Conservation (phyloP, 2,329 filamentous ascomycete genomes). For the Lecanicillium sp. region DNA sequence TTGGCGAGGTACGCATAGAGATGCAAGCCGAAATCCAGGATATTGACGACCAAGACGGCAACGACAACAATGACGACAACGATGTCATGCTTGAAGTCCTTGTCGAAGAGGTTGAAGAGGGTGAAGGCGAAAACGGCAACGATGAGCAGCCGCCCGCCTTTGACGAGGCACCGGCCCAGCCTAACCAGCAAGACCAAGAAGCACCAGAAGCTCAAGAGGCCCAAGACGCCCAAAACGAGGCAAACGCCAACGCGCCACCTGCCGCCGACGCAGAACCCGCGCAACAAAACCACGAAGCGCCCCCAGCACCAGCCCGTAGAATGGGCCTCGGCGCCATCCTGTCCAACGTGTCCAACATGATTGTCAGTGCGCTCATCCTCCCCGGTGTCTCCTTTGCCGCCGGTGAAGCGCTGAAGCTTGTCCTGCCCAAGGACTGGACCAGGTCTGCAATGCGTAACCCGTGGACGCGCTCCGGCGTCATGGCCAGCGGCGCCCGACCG, state of each 20-base stretch:
- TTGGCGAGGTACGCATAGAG: slow-evolving; percentile 1
- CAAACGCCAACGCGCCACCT: too few relatives aligned
- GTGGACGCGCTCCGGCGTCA: slow-evolving; percentile 14
- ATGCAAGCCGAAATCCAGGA: slow-evolving; percentile 9
- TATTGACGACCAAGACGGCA: slow-evolving; percentile 12
- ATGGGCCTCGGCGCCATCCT: slow-evolving; percentile 28
- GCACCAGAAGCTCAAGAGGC: not conserved
- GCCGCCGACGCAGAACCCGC: too few relatives aligned
- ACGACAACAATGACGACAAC: slow-evolving; percentile 17
- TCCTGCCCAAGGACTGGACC: slow-evolving; percentile 64
- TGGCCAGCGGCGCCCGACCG: slow-evolving; percentile 29
- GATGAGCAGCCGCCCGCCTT: slow-evolving; percentile 29
- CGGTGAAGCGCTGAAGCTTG: slow-evolving; percentile 64
- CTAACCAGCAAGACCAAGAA: slow-evolving; percentile 12
- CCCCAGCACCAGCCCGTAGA: slow-evolving; percentile 24
- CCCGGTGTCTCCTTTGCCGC: slow-evolving; percentile 72
- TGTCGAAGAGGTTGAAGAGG: slow-evolving; percentile 21
- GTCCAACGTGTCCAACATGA: slow-evolving; percentile 37
- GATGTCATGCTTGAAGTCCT: slow-evolving; percentile 25
- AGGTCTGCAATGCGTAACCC: slow-evolving; percentile 25
- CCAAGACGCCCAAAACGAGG: too few relatives aligned
- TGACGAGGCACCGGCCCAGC: slow-evolving; percentile 15
- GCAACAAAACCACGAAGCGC: slow-evolving; percentile 20
- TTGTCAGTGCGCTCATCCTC: slow-evolving; percentile 59
- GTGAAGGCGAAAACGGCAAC: slow-evolving; percentile 29